Evolutionary conservation across 768 basidiomycete species (phyloP), one percentile per base, ranked within the genome.

Genomic region (Suillus subalutaceus): DNA sequence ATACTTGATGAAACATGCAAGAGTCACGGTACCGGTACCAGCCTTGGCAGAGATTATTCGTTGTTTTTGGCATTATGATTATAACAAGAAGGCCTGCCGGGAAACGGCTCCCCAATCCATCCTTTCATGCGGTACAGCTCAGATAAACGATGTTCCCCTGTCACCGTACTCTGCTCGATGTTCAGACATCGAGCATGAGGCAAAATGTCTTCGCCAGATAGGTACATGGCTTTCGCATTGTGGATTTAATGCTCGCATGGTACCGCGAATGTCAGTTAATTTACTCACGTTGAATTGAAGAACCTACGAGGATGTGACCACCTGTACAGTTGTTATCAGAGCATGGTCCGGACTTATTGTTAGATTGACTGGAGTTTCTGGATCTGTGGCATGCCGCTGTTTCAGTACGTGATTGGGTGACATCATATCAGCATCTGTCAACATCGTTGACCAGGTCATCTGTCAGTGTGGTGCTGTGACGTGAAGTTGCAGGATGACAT

Each of bases 271-370:
- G 30, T 60, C 41, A 60, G 9, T 30, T 20, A 30, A 60, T 60
- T 60, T 60, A 60, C 59, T 60, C 59, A 60, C 59, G 40, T 60
- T 43, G 40, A 30, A 60, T 8, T 20, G 58, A 60, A 32, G 26
- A 32, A 30, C 26, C 26, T 26, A 41, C 58, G 26, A 41, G 40
- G 18, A 41, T 30, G 23, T n/a, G 16, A 40, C 23, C 57, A 40
- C 15, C 37, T 37, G 37, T 26, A 16, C 38, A 9, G 23, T 60
- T 43, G 40, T 32, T 43, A 41, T 43, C 59, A 32, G 59, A 43
- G 41, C 41, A 32, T 40, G 58, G 18, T 60, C 40, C 58, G 58
- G 40, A 60, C 43, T 43, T 60, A 60, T 41, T 43, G 40, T 60
- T 41, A 43, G 40, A 30, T 41, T 20, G 18, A 0, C 18, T 60